phyloP scores from a whole-genome alignment of 228 moss, liverwort and hornwort species.

The Sphagnum magellanicum region DNA sequence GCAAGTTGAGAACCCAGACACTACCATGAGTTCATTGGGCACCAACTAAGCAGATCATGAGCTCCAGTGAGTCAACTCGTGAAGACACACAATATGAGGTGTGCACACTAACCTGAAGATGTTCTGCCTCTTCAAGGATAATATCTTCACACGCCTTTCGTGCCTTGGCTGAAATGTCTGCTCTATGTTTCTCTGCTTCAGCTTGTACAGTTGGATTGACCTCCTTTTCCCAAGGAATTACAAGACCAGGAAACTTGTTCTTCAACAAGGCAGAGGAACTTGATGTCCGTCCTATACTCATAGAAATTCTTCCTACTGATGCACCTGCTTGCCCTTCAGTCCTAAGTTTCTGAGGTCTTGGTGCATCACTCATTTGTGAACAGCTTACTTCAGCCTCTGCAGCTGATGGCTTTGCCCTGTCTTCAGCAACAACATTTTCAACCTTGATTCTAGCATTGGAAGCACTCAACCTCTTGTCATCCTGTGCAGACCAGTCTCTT shows the following conservation, averaged over 20 bases:
- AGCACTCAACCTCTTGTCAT: constrained; percentile 27
- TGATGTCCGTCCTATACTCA: constrained; percentile 42
- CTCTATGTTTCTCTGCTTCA: constrained; percentile 58
- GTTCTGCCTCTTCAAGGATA: constrained; percentile 55
- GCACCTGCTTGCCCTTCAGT: constrained; percentile 66
- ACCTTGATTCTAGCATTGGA: constrained; percentile 46
- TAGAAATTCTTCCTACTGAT: constrained; percentile 38
- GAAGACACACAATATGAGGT: background rate
- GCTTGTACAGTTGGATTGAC: constrained; percentile 39
- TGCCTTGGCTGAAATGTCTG: constrained; percentile 41
- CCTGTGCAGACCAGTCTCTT: constrained; percentile 24
- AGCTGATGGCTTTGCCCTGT: constrained; percentile 38
- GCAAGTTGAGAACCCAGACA: background rate
- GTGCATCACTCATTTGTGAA: constrained; percentile 31
- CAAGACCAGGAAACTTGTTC: constrained; percentile 43
- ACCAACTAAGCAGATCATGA: background rate
- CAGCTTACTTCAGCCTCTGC: constrained; percentile 38
- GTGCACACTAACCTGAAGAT: constrained; percentile 42
- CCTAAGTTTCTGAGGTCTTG: constrained; percentile 48
- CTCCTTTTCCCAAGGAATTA: constrained; percentile 61
- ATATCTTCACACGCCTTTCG: constrained; percentile 60
- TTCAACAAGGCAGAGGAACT: constrained; percentile 27
- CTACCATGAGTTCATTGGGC: background rate
- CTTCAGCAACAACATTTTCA: constrained; percentile 55
- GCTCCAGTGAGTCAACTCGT: background rate